Percentiles rank a stretch among this genome's conserved stretches.
These are phyloP conservation scores for Parachlorella kessleri DNA, from an alignment of 139 green algal genomes.

Conservation along the genomic window DNA sequence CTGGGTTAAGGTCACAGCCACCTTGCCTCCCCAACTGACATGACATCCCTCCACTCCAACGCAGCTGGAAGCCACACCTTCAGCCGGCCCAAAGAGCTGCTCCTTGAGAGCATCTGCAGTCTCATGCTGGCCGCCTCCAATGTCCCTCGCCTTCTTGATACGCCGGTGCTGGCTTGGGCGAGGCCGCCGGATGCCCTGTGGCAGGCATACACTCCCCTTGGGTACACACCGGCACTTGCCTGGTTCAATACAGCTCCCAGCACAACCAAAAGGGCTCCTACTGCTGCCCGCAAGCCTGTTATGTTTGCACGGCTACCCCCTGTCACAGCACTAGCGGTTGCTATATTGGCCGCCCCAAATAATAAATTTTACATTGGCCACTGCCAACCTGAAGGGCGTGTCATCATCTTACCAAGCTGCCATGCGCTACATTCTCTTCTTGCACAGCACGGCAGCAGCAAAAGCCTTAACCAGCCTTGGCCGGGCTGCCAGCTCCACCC, in stretches of 20 bases:
- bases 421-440: not conserved
- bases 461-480: not conserved
- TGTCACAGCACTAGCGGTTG: not conserved
- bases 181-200: slow-evolving; percentile 32
- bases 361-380: no score
- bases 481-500: not conserved
- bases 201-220: not conserved
- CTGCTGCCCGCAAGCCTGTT: not conserved
- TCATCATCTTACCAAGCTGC: no score
- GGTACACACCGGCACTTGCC: not conserved
- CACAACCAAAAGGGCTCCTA: not conserved
- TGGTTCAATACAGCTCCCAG: not conserved
- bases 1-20: no score
- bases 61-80: slow-evolving; percentile 37
- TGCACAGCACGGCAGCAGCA: no score
- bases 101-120: slow-evolving; percentile 50
- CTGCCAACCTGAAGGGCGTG: not conserved
- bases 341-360: no score
- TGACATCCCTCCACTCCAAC: not conserved
- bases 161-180: slow-evolving; percentile 59
- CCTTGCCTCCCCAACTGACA: no score
- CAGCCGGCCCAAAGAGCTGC: slow-evolving; percentile 75
- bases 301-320: not conserved
- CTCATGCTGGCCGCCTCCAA: not conserved
- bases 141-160: slow-evolving; percentile 65